Evolutionary conservation across 1,284 basidiomycete species (phyloP), one percentile per base, ranked within the genome.

Genomic region (Clitocybe nebularis): DNA sequence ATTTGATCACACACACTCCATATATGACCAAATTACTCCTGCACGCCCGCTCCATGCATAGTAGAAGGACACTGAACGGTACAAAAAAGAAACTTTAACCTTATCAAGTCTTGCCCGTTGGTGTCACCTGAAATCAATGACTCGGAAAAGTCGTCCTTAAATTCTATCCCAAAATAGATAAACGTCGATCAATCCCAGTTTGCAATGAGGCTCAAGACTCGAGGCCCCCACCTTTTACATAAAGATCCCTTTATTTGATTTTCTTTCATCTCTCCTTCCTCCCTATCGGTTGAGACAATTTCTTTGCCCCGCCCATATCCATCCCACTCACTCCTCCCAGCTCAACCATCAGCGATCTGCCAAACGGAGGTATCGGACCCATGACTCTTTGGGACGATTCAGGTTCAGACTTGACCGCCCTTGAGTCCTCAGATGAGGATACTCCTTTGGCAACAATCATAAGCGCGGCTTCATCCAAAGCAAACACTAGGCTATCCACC

Each of bases 371-470:
- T 29, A 29, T 10, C 26, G 11, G 26, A 10, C 29, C 29, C 5
- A 32, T 32, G 19, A 32, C 19, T 17, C 29, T 17, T 17, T 32
- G 29, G 29, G 29, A 32, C 9, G 29, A 32, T 32, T 32, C 14
- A 6, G 29, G 19, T 32, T 32, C 29, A 32, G 29, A 32, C 29
- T 17, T 32, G 14, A 32, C 29, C 9, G 14, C 29, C 11, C 29
- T 32, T 32, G 29, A 8, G 5, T 32, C 29, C 7, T 41, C 45
- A 10, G 50, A 52, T 6, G 36, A 41, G 13, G 44, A 45, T n/a
- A 14, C 16, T 9, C 38, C 24, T 7, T 8, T 16, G 10, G 21
- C 39, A 20, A 6, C 21, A 16, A 8, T 36, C 13, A 14, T 22
- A 20, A 11, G 17, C 20, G 20, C 34, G 22, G 10, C 8, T 8